A percentile compares a stretch with the other conserved stretches of the same genome.
Evolutionary conservation across 2,329 filamentous ascomycete genomes (phyloP).

Genomic region (Nemania sp.): DNA sequence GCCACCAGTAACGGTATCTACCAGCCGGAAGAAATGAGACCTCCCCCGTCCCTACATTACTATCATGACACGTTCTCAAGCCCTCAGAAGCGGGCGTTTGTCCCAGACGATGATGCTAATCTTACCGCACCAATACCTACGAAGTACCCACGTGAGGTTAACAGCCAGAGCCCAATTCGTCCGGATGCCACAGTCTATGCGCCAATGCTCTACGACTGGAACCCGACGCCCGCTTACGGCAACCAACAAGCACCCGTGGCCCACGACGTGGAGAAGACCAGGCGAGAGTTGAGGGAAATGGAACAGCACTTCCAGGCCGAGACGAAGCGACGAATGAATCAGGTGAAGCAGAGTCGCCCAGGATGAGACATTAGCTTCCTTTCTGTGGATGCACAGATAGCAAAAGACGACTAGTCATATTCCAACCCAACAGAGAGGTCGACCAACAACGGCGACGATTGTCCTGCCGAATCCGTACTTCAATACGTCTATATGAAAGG

Average conservation of each 20-base stretch:
- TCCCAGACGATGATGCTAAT: neutral
- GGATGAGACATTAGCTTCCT: neutral
- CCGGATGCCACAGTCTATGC: neutral
- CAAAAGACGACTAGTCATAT: neutral
- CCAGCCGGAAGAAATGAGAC: neutral
- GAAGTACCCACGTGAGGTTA: neutral
- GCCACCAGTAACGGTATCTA: neutral
- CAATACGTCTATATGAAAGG: no score
- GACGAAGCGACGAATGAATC: constrained; percentile 22
- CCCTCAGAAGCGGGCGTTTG: neutral
- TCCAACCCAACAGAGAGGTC: neutral
- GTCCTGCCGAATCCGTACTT: no score
- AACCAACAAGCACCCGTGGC: neutral
- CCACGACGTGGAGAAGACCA: neutral
- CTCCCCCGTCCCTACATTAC: neutral
- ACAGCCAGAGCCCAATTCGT: neutral
- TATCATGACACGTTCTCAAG: neutral
- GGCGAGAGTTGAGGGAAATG: constrained; percentile 13
- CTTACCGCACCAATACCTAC: neutral
- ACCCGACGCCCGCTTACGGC: neutral
- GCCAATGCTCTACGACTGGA: constrained; percentile 3
- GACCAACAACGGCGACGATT: neutral
- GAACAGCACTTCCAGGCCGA: constrained; percentile 22
- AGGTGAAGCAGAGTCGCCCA: constrained; percentile 14
- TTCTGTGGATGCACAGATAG: neutral